Evolutionary conservation across 345 rosid genomes (phyloP).

Genomic region (Litchi chinensis): DNA sequence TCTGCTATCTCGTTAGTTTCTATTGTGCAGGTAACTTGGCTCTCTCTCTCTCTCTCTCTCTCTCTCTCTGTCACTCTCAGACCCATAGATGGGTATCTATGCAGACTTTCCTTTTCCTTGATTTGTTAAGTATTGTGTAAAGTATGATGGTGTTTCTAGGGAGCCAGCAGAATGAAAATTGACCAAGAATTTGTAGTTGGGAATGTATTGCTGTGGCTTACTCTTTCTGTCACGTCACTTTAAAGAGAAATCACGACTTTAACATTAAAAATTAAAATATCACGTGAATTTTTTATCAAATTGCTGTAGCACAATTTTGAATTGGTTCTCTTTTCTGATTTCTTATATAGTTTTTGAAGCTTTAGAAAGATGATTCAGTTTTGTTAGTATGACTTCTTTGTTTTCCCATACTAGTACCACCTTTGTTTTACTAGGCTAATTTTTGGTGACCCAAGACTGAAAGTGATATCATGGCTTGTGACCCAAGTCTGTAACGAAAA

Average conservation of each 20-base stretch:
- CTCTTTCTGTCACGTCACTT: background rate
- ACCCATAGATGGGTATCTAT: background rate
- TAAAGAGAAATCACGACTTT: background rate
- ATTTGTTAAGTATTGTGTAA: background rate
- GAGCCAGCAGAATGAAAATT: background rate
- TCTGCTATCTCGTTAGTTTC: constrained; percentile 66
- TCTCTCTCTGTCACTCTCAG: background rate
- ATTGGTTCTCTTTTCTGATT: background rate
- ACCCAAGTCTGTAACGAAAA: no score
- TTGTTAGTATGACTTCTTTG: background rate
- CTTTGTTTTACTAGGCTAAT: background rate
- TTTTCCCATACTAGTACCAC: background rate
- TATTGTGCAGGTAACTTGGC: constrained; percentile 51
- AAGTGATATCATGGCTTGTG: background rate
- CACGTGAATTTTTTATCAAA: background rate
- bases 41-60: constrained; percentile 3
- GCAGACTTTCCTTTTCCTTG: background rate
- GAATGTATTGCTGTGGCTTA: background rate
- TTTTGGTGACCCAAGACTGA: background rate
- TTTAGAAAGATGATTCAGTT: background rate
- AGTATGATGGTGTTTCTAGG: background rate
- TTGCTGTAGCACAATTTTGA: background rate
- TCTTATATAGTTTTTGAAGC: background rate
- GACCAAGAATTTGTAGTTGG: background rate
- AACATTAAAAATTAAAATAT: background rate